Conservation (phyloP, 148 eudicot species). For the Spergularia marina region DNA sequence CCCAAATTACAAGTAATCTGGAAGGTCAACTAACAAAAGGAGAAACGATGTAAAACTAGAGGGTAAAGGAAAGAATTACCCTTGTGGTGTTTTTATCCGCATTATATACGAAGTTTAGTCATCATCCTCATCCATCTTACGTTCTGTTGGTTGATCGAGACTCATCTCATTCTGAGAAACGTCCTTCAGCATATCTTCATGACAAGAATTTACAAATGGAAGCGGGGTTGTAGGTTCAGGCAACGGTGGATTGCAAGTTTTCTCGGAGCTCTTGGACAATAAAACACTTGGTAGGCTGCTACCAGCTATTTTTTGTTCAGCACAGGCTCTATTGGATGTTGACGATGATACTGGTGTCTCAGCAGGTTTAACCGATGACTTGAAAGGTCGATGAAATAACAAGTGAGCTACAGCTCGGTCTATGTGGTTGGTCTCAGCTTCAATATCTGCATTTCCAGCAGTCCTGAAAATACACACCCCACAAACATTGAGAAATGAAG, state of each 20-base stretch:
- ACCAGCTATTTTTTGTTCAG: conserved; percentile 27
- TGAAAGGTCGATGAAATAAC: conserved; percentile 64
- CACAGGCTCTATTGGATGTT: conserved; percentile 29
- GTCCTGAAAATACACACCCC: conserved; percentile 30
- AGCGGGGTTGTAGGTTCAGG: conserved; percentile 28
- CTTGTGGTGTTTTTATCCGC: conserved; percentile 20
- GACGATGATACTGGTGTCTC: conserved; percentile 57
- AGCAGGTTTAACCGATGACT: conserved; percentile 39
- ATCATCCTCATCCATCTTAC: conserved; percentile 24
- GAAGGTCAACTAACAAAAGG: conserved; percentile 16
- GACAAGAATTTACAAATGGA: conserved; percentile 24
- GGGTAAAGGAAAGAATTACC: conserved; percentile 52
- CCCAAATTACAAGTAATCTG: conserved; percentile 41
- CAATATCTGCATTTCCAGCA: conserved; percentile 35
- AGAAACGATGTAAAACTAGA: conserved; percentile 16
- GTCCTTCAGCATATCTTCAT: conserved; percentile 25
- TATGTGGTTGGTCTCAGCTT: conserved; percentile 68
- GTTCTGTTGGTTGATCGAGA: conserved; percentile 25
- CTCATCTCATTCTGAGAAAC: conserved; percentile 23
- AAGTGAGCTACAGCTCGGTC: conserved; percentile 79
- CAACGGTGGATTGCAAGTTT: conserved; percentile 23
- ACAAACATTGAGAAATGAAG: not conserved
- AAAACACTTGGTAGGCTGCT: conserved; percentile 28
- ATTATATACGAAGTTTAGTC: conserved; percentile 23
- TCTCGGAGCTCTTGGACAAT: conserved; percentile 30